phyloP scores from a whole-genome alignment of 2,329 filamentous ascomycete genomes.

The Ophiostoma ips region DNA sequence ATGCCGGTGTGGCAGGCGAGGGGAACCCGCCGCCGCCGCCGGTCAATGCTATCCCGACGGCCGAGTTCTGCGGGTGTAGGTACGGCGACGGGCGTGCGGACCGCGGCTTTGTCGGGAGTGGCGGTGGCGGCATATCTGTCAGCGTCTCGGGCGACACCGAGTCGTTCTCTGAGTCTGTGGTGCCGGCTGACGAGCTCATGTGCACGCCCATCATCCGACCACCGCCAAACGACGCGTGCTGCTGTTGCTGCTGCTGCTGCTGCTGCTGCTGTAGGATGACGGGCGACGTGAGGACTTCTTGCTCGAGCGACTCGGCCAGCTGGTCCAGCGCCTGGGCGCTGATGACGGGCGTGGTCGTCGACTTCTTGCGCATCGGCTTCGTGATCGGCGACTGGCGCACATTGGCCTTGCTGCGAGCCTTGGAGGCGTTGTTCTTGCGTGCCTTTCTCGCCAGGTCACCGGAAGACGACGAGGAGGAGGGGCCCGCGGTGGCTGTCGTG shows the following conservation, averaged over 20 bases:
- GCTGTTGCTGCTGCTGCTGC: slow-evolving; percentile 18
- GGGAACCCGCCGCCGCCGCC: slow-evolving; percentile 27
- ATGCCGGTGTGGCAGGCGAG: slow-evolving; percentile 72
- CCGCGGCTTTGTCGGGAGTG: slow-evolving; percentile 45
- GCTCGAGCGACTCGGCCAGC: slow-evolving; percentile 31
- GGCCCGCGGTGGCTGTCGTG: not conserved
- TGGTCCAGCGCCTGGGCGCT: slow-evolving; percentile 42
- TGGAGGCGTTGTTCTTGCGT: slow-evolving; percentile 36
- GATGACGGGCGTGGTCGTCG: slow-evolving; percentile 38
- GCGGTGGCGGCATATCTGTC: slow-evolving; percentile 53
- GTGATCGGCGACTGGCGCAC: slow-evolving; percentile 60
- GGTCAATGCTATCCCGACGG: slow-evolving; percentile 7
- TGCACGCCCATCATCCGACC: slow-evolving; percentile 8
- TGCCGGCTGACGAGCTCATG: slow-evolving; percentile 23
- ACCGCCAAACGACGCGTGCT: not conserved
- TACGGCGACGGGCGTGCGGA: slow-evolving; percentile 55
- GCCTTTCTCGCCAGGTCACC: slow-evolving; percentile 35
- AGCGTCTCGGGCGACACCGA: slow-evolving; percentile 51
- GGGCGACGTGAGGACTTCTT: slow-evolving; percentile 15
- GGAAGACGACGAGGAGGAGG: not conserved
- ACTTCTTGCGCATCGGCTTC: slow-evolving; percentile 47
- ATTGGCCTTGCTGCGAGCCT: slow-evolving; percentile 36
- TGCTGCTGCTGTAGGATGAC: slow-evolving; percentile 22
- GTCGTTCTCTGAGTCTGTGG: slow-evolving; percentile 47
- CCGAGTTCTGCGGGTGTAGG: slow-evolving; percentile 38